phyloP scores from a whole-genome alignment of 23 red algal species.

The Chondrus crispus region DNA sequence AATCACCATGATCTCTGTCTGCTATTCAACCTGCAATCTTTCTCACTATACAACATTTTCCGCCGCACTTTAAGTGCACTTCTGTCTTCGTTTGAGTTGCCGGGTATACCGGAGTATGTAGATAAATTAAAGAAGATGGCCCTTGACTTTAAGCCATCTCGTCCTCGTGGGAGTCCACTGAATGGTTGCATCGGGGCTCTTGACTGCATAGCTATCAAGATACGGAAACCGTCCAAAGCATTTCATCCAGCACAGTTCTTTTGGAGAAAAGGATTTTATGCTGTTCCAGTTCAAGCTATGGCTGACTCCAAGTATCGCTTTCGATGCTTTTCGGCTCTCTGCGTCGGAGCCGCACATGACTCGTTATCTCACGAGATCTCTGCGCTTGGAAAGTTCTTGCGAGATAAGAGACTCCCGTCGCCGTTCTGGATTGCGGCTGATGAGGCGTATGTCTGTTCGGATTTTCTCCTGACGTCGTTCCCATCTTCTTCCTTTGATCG shows the following conservation, averaged over 20 bases:
- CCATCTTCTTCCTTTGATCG: too few species aligned
- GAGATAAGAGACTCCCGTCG: neutral
- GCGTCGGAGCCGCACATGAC: neutral
- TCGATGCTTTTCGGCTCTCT: neutral
- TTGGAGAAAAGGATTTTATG: neutral
- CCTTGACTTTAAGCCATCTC: neutral
- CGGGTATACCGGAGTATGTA: neutral
- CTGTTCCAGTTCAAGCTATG: neutral
- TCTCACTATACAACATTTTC: too few species aligned
- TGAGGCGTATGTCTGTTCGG: too few species aligned
- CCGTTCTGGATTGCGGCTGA: neutral
- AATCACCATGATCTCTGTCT: too few species aligned
- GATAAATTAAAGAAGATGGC: neutral
- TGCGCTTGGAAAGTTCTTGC: neutral
- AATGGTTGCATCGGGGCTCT: neutral
- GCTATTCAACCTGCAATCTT: too few species aligned
- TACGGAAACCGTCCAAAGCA: neutral
- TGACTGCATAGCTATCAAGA: neutral
- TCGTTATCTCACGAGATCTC: neutral
- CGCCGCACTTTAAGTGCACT: too few species aligned
- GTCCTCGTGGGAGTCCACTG: neutral
- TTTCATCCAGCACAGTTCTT: neutral
- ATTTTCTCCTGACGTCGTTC: too few species aligned
- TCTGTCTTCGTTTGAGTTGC: too few species aligned
- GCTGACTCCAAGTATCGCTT: neutral